These are phyloP conservation scores for Begonia loranthoides DNA, from an alignment of 306 rosid genomes.

Conservation along the genomic window DNA sequence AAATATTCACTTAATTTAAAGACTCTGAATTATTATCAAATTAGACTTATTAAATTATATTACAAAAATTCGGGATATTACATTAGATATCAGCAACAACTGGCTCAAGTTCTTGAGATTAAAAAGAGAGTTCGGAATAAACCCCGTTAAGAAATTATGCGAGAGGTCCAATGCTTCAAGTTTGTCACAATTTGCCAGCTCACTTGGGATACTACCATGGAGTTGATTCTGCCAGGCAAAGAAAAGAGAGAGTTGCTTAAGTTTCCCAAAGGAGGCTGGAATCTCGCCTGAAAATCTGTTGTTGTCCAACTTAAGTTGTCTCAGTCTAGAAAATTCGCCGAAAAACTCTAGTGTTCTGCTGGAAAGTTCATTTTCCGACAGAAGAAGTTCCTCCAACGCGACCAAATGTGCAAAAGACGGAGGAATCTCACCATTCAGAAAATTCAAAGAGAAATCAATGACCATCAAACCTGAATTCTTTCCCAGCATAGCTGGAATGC, in stretches of 20 bases:
- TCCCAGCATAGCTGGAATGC: too few relatives aligned
- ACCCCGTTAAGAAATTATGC: slow-evolving; percentile 57
- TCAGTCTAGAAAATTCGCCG: slow-evolving; percentile 59
- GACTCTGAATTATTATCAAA: too few relatives aligned
- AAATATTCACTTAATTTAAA: too few relatives aligned
- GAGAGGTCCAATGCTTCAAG: slow-evolving; percentile 92
- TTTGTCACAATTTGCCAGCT: slow-evolving; percentile 61
- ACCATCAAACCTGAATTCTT: too few relatives aligned
- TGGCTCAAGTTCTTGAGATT: slow-evolving; percentile 70
- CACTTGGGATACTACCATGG: slow-evolving; percentile 60
- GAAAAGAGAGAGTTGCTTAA: slow-evolving; percentile 66
- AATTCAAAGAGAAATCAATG: too few relatives aligned
- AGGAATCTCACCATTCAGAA: too few relatives aligned
- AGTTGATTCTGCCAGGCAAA: slow-evolving; percentile 90
- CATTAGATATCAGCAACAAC: slow-evolving; percentile 72
- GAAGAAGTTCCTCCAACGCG: slow-evolving; percentile 58
- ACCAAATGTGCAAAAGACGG: slow-evolving; percentile 34
- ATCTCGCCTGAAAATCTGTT: slow-evolving; percentile 64
- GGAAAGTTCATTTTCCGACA: slow-evolving; percentile 53
- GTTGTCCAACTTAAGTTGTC: slow-evolving; percentile 82
- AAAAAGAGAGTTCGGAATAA: slow-evolving; percentile 57
- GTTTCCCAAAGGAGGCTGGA: slow-evolving; percentile 53
- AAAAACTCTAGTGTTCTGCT: slow-evolving; percentile 56
- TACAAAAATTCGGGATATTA: too few relatives aligned
- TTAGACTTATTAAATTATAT: too few relatives aligned